phyloP scores from a whole-genome alignment of 116 monocot species.

The Iris pallida region DNA sequence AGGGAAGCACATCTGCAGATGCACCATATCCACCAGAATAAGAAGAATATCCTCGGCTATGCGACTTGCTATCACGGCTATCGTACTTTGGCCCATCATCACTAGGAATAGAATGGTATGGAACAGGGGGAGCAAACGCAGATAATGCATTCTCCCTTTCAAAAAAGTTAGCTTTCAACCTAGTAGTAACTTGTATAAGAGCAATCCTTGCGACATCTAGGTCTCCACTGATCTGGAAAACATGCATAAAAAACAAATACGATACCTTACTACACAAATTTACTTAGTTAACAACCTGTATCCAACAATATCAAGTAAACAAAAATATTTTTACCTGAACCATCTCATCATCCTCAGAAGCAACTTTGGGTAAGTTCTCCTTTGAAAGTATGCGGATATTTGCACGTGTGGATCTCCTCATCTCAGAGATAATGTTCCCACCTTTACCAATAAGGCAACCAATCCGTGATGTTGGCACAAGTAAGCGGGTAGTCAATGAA shows the following conservation, averaged over 20 bases:
- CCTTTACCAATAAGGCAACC: conserved; percentile 98
- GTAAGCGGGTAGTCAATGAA: conserved; percentile 76
- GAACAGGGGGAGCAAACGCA: conserved; percentile 36
- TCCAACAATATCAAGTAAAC: too few species aligned
- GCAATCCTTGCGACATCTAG: conserved; percentile 74
- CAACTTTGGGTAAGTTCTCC: conserved; percentile 88
- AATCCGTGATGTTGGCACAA: conserved; percentile 89
- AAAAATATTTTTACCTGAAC: conserved; percentile 60
- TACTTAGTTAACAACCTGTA: too few species aligned
- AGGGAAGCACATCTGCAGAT: conserved; percentile 28
- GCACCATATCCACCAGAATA: conserved; percentile 59
- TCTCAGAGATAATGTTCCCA: conserved; percentile 86
- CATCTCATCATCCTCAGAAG: conserved; percentile 94
- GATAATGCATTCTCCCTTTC: conserved; percentile 72
- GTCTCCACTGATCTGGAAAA: conserved; percentile 82
- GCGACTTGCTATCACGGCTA: conserved; percentile 56
- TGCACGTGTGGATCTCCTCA: conserved; percentile 77
- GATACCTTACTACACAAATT: too few species aligned
- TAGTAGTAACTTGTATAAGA: conserved; percentile 76
- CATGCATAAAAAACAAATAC: background rate
- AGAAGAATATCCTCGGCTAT: conserved; percentile 55
- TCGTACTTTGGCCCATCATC: conserved; percentile 58
- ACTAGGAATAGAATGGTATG: conserved; percentile 45
- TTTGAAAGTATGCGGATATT: conserved; percentile 90
- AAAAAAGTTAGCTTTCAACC: conserved; percentile 87